These are phyloP conservation scores for Eustoma russellianum DNA, from an alignment of 257 asterid genomes.

Conservation along the genomic window DNA sequence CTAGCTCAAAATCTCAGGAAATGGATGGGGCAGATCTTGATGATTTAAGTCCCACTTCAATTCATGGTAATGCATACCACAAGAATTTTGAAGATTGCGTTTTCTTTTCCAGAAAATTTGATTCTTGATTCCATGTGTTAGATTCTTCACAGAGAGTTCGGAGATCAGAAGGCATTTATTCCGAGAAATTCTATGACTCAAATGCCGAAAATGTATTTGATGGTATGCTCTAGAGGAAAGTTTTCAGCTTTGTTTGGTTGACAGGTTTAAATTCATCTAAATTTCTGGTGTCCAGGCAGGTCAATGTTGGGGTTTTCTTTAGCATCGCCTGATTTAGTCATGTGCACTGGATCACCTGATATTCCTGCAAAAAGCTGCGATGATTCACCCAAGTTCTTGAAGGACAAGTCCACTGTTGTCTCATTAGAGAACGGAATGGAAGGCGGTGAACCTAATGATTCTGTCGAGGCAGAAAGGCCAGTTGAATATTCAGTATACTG, in stretches of 20 bases:
- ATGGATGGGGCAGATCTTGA: constrained; percentile 39
- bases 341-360: constrained; percentile 69
- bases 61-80: constrained; percentile 34
- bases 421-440: constrained; percentile 80
- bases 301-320: constrained; percentile 57
- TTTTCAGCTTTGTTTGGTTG: neutral
- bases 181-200: constrained; percentile 8
- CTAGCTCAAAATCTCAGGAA: constrained; percentile 21
- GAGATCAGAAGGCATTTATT: constrained; percentile 2
- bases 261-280: constrained; percentile 5
- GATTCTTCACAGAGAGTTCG: constrained; percentile 9
- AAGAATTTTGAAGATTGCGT: no score
- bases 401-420: constrained; percentile 41
- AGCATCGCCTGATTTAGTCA: constrained; percentile 70
- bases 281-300: constrained; percentile 32
- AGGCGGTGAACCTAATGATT: constrained; percentile 42
- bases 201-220: constrained; percentile 12
- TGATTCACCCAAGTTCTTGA: constrained; percentile 47
- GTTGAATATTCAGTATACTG: constrained; percentile 6
- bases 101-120: neutral
- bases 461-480: constrained; percentile 27
- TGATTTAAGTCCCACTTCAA: constrained; percentile 27
- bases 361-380: constrained; percentile 38
- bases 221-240: constrained; percentile 17
- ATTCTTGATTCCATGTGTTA: constrained; percentile 2